Conservation (phyloP, 1,284 basidiomycete genomes). For the Moesziomyces sp. region DNA sequence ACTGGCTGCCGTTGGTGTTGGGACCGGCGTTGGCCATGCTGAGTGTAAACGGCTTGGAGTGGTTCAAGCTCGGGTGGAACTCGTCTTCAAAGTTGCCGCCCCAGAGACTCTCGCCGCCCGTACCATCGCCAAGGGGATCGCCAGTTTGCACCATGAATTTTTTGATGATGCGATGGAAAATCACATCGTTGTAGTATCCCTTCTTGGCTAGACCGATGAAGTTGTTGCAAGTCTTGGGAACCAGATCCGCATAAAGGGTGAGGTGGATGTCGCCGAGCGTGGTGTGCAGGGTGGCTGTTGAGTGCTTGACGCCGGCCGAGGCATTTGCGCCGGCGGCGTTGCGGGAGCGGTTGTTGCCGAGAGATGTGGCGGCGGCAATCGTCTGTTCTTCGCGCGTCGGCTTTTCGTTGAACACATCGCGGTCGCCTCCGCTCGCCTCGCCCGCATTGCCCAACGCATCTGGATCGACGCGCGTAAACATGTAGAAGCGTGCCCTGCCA, state of each 20-base stretch:
- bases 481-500: constrained; percentile 93
- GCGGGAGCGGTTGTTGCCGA: constrained; percentile 16
- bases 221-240: constrained; percentile 95
- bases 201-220: constrained; percentile 92
- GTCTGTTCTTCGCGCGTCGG: constrained; percentile 96
- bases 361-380: constrained; percentile 77
- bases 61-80: constrained; percentile 83
- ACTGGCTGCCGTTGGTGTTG: constrained; percentile 92
- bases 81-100: constrained; percentile 89
- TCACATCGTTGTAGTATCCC: constrained; percentile 90
- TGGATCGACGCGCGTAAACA: constrained; percentile 89
- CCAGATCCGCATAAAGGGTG: constrained; percentile 87
- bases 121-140: constrained; percentile 95
- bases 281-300: constrained; percentile 86
- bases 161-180: constrained; percentile 97
- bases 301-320: constrained; percentile 10
- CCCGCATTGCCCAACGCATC: constrained; percentile 66
- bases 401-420: constrained; percentile 98
- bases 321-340: constrained; percentile 2
- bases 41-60: constrained; percentile 94
- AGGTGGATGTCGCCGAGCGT: constrained; percentile 89
- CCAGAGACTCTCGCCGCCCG: constrained; percentile 94
- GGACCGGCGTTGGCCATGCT: constrained; percentile 99
- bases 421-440: constrained; percentile 78
- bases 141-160: constrained; percentile 99